These are phyloP conservation scores for Euryodendron excelsum DNA, from an alignment of 148 eudicot species.

Conservation along the genomic window DNA sequence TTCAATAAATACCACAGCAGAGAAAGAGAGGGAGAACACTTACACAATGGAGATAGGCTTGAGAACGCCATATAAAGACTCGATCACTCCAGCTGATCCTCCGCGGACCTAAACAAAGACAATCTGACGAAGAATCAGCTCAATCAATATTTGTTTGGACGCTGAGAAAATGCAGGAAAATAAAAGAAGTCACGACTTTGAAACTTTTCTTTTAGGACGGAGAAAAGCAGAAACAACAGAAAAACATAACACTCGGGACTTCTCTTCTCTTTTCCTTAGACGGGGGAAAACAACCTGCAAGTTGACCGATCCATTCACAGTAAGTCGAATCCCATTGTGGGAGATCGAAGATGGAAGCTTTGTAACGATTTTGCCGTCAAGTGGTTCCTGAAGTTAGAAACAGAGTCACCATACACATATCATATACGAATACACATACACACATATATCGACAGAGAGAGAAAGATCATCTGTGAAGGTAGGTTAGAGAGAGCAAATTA, in stretches of 20 bases:
- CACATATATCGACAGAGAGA: neutral
- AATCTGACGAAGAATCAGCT: neutral
- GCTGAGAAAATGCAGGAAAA: neutral
- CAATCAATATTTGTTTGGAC: neutral
- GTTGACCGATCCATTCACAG: slow-evolving; percentile 55
- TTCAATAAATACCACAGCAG: neutral
- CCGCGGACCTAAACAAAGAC: slow-evolving; percentile 13
- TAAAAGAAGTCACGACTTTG: neutral
- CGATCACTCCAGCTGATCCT: slow-evolving; percentile 28
- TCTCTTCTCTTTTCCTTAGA: neutral
- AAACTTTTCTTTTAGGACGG: neutral
- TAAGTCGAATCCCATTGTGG: slow-evolving; percentile 53
- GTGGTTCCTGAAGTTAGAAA: slow-evolving; percentile 43
- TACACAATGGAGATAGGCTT: slow-evolving; percentile 27
- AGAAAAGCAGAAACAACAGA: neutral
- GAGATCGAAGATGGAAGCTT: slow-evolving; percentile 56
- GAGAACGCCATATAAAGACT: slow-evolving; percentile 24
- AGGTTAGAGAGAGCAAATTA: slow-evolving; percentile 11
- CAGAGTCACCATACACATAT: neutral
- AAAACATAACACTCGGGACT: neutral
- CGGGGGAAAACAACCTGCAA: too few species aligned
- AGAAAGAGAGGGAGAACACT: slow-evolving; percentile 2
- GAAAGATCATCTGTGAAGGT: neutral
- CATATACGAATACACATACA: neutral
- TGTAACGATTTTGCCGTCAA: slow-evolving; percentile 60